Evolutionary conservation across 2,329 filamentous ascomycete species (phyloP).

Genomic region (Aureobasidium vineae): DNA sequence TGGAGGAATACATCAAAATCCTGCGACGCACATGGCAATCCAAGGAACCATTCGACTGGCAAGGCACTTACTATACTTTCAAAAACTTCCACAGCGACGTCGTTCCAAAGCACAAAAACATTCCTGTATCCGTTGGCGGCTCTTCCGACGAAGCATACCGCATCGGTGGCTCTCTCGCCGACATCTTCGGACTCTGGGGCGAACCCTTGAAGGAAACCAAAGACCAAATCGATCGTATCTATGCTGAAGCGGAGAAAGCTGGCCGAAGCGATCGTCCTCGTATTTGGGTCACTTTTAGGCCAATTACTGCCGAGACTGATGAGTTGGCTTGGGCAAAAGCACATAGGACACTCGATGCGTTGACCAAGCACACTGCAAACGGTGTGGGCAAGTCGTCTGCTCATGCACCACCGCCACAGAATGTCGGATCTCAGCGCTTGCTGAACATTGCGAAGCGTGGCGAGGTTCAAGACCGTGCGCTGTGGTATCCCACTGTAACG

Average conservation of each 20-base stretch:
- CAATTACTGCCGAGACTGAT: constrained; percentile 61
- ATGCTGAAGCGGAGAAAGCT: constrained; percentile 58
- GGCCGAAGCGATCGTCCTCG: constrained; percentile 56
- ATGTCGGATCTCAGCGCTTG: constrained; percentile 59
- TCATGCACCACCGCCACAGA: constrained; percentile 48
- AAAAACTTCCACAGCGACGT: constrained; percentile 58
- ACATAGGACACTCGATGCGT: constrained; percentile 54
- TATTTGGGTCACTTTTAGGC: constrained; percentile 65
- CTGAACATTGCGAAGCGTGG: constrained; percentile 57
- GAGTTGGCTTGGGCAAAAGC: constrained; percentile 63
- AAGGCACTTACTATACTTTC: constrained; percentile 60
- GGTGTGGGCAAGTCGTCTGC: constrained; percentile 34
- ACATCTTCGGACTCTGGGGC: constrained; percentile 65
- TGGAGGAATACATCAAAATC: constrained; percentile 63
- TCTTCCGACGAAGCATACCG: constrained; percentile 60
- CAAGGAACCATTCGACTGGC: constrained; percentile 59
- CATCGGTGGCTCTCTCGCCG: constrained; percentile 57
- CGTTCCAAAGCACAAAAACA: constrained; percentile 53
- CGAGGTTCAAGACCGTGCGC: constrained; percentile 59
- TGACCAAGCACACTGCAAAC: constrained; percentile 46
- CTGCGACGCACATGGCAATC: constrained; percentile 59
- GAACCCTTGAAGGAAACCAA: constrained; percentile 63
- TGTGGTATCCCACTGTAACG: constrained; percentile 64
- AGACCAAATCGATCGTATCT: constrained; percentile 61
- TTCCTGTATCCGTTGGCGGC: constrained; percentile 60